Base-by-base conservation (phyloP, 192 early-diverging fungal genomes). In the Podochytrium sp. region DNA sequence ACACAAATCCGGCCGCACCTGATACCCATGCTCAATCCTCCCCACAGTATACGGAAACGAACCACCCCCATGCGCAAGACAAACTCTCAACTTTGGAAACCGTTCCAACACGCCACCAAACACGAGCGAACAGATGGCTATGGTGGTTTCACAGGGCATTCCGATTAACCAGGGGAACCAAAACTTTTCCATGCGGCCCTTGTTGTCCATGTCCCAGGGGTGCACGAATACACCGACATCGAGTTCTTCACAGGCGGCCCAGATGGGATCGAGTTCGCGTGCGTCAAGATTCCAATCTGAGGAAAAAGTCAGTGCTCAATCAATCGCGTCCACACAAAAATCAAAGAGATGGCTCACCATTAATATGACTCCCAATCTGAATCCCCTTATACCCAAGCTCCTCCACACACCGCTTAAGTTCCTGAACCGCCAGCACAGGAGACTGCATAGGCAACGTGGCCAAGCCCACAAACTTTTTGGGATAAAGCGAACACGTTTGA, bases 371-470 rank as follows among this genome's bases (percentile, higher is more conserved):
- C 34, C 67, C 67, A 37, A 70, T 91, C 77, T 90, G 90, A 34
- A 88, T 80, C 12, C 90, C 90, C 3, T 76, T 67, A 47, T 90
- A 62, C 2, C 89, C 89, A 14, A 91, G 79, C 57, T 91, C 90
- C 30, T 87, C 78, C 20, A 89, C 77, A 67, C 90, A 91, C 40
- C 90, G 90, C 42, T 65, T 79, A 38, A 91, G 59, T 51, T 91
- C 90, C 62, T 85, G 75, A 1, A 89, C 87, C 4, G 89, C 87
- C 1, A 91, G 74, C 37, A 85, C 85, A 33, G 90, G 89, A 0
- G 85, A 75, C 76, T 91, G 90, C 90, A 91, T 91, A 2, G 90
- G 90, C 37, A 91, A 65, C 34, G 90, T 91, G 18, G 84, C 89
- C 34, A 91, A 72, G 23, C 90, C 90, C 32, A 89, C 78, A 70